A percentile compares a stretch with the other conserved stretches of the same genome.
phyloP scores from a whole-genome alignment of 306 rosid species.

The Vigna reflexopilosa region DNA sequence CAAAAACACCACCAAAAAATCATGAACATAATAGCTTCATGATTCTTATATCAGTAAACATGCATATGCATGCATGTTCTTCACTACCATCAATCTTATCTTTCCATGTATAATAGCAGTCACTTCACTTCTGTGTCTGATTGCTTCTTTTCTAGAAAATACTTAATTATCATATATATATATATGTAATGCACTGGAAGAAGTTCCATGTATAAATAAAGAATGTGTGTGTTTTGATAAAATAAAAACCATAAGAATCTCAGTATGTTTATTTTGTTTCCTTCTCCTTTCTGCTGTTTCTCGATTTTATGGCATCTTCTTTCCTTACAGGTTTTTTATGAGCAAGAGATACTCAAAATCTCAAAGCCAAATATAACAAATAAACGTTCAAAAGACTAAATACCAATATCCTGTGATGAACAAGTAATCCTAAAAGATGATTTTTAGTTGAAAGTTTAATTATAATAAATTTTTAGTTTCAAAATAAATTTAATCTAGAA shows the following conservation, averaged over 20 bases:
- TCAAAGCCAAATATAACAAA: neutral
- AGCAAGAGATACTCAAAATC: neutral
- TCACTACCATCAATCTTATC: neutral
- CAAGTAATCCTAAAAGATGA: too few relatives aligned
- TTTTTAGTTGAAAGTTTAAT: too few relatives aligned
- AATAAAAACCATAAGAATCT: neutral
- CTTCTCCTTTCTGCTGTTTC: neutral
- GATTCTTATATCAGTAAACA: neutral
- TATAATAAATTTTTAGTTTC: too few relatives aligned
- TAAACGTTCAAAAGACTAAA: neutral
- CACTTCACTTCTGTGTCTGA: neutral
- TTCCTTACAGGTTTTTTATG: neutral
- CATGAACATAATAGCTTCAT: too few relatives aligned
- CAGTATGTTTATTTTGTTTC: neutral
- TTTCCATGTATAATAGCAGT: neutral
- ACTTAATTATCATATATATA: neutral
- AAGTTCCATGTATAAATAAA: neutral
- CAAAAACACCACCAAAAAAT: neutral
- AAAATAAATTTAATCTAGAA: too few relatives aligned
- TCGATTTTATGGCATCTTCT: neutral
- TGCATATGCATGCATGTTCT: slow-evolving; percentile 15
- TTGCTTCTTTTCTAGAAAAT: neutral
- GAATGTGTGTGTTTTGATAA: too few relatives aligned
- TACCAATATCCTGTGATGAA: too few relatives aligned
- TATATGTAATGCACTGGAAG: neutral